Percentiles rank a stretch among this genome's conserved stretches.
These are phyloP conservation scores for Talaromyces sp. DNA, from an alignment of 2,329 filamentous ascomycete genomes.

Conservation along the genomic window DNA sequence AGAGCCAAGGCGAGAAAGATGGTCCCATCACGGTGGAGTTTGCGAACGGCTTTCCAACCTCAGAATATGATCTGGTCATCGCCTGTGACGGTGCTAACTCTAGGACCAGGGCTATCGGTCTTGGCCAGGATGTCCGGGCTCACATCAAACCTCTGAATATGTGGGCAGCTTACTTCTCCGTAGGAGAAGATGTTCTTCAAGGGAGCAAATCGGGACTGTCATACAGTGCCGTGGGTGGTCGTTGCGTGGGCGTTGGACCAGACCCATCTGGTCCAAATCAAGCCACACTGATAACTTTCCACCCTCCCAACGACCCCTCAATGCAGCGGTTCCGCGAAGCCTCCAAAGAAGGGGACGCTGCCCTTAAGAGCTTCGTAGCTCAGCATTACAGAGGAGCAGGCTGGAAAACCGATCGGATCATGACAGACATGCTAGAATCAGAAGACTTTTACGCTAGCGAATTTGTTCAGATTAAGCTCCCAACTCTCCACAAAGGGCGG, in stretches of 20 bases:
- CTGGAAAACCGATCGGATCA: slow-evolving; percentile 47
- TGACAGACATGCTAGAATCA: slow-evolving; percentile 30
- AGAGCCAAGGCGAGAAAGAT: neutral
- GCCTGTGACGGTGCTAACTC: neutral
- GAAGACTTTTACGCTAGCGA: slow-evolving; percentile 49
- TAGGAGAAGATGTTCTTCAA: neutral
- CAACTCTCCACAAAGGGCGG: slow-evolving; percentile 46
- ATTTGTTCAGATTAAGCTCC: slow-evolving; percentile 45
- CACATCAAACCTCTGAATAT: neutral
- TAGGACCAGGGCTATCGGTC: neutral
- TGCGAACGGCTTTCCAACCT: neutral
- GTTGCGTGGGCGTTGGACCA: neutral
- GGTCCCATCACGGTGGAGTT: neutral
- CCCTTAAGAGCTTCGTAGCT: neutral
- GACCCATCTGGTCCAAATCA: neutral
- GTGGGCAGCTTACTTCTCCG: neutral
- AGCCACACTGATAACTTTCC: neutral
- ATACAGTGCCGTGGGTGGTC: neutral
- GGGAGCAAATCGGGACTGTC: neutral
- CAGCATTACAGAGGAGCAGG: slow-evolving; percentile 25
- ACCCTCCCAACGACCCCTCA: neutral
- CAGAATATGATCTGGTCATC: neutral
- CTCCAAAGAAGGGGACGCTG: neutral
- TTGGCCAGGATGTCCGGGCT: neutral
- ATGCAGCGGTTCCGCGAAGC: neutral